Evolutionary conservation across 1,284 basidiomycete species (phyloP), one percentile per base, ranked within the genome.

Genomic region (Boletus sp.): DNA sequence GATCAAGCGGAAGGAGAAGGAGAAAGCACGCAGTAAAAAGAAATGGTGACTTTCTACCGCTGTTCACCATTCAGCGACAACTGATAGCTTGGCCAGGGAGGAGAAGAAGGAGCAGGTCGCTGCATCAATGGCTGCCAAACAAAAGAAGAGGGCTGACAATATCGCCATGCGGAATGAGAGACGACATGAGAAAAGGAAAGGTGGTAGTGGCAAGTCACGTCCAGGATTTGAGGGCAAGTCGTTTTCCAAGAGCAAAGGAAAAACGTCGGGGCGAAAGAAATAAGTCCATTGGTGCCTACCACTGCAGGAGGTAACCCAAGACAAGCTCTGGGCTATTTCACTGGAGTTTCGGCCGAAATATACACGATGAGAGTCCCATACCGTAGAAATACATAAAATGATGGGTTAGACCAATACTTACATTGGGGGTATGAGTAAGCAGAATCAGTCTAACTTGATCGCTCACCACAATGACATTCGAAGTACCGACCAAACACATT

Each of bases 71-170:
- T 13, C 9, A 19, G 7, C 17, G 10, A 25, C 12, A 8, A 44
- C 43, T 53, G 26, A 56, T 29, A 23, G n/a, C 13, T 43, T 38
- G 35, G 5, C 37, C 26, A 94, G 91, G 92, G 79, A 82, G 33
- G 88, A 91, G 57, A 80, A 91, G 51, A 94, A 94, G 67, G 81
- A 88, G 53, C 80, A 89, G 32, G 61, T 93, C 20, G 60, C 76
- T 7, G 76, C 80, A 16, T 76, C 82, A 4, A 87, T 91, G 78
- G 84, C 84, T 2, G 87, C 87, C 26, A 82, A 80, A 61, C 84
- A 91, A 69, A 91, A 93, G 73, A 96, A 95, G 70, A 77, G 91
- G 4, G 65, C 82, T 16, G 91, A 94, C 61, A 95, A 97, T 64
- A 87, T 96, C 56, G 87, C 89, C 0, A 78, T 77, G 67, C 80